Conservation (phyloP, 1,284 basidiomycete genomes). For the Rhodotorula sp. region DNA sequence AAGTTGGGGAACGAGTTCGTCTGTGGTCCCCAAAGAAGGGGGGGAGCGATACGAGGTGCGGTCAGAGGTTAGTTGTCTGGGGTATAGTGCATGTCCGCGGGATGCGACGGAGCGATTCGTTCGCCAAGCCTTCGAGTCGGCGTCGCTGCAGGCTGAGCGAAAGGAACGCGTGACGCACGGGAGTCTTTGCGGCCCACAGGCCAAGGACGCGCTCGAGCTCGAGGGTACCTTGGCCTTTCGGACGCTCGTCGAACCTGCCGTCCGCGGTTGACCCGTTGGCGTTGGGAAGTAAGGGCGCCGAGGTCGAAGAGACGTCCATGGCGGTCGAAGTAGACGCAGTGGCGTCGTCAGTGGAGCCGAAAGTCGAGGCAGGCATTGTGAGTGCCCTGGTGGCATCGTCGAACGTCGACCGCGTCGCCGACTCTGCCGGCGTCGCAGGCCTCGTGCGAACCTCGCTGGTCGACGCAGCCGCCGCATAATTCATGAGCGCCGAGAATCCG, state of each 20-base stretch:
- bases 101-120: neutral
- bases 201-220: conserved; percentile 38
- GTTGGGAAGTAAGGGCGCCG: neutral
- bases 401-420: conserved; percentile 25
- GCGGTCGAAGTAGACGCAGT: neutral
- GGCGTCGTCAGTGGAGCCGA: neutral
- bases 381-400: neutral
- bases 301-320: neutral
- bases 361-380: conserved; percentile 9
- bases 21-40: neutral
- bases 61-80: neutral
- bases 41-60: neutral
- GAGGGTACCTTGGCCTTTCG: conserved; percentile 32
- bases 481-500: conserved; percentile 13
- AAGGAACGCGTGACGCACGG: neutral
- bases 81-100: neutral
- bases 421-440: conserved; percentile 19
- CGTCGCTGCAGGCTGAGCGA: neutral
- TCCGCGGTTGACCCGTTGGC: too few species aligned
- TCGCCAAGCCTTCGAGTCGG: neutral
- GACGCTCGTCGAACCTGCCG: conserved; percentile 9
- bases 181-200: conserved; percentile 32
- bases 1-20: conserved; percentile 18
- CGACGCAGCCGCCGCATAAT: conserved; percentile 15
- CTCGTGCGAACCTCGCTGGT: conserved; percentile 21